phyloP scores from a whole-genome alignment of 2,329 filamentous ascomycete genomes.

The Cordyceps cateniannulata region DNA sequence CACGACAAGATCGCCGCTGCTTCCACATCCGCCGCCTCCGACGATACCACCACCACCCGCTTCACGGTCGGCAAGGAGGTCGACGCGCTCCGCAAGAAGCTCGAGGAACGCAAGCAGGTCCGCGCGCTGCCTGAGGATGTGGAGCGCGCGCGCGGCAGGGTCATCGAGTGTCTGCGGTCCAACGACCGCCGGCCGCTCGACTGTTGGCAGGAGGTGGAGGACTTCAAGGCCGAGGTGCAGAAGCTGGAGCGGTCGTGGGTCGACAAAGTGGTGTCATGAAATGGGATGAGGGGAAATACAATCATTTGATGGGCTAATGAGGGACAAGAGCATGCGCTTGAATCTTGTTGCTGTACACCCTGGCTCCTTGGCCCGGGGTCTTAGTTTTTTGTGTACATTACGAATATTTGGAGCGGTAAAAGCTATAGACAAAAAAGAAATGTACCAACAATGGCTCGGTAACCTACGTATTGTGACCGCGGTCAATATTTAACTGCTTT shows the following conservation, averaged over 20 bases:
- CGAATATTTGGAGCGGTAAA: conserved; percentile 25
- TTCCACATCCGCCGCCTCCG: conserved; percentile 53
- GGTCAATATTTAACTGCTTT: neutral
- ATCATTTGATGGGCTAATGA: neutral
- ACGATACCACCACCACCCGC: conserved; percentile 37
- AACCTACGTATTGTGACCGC: neutral
- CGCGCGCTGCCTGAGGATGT: conserved; percentile 65
- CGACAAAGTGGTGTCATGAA: conserved; percentile 62
- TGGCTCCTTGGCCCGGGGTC: neutral
- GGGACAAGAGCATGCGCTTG: neutral
- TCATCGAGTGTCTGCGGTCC: conserved; percentile 73
- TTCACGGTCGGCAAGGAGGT: conserved; percentile 54
- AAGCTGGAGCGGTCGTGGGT: conserved; percentile 83
- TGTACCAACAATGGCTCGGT: conserved; percentile 17
- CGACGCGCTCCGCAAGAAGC: conserved; percentile 49
- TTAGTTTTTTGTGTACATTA: conserved; percentile 26
- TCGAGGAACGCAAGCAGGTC: conserved; percentile 58
- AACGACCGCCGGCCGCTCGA: conserved; percentile 85
- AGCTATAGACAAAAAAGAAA: conserved; percentile 22
- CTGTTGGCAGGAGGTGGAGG: conserved; percentile 90
- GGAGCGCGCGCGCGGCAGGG: conserved; percentile 65
- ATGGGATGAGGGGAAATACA: conserved; percentile 15
- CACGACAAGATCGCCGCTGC: conserved; percentile 59
- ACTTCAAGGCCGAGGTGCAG: conserved; percentile 83
- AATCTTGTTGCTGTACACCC: neutral